Evolutionary conservation across 192 early-diverging fungal species (phyloP).

Genomic region (Linnemannia schmuckeri): DNA sequence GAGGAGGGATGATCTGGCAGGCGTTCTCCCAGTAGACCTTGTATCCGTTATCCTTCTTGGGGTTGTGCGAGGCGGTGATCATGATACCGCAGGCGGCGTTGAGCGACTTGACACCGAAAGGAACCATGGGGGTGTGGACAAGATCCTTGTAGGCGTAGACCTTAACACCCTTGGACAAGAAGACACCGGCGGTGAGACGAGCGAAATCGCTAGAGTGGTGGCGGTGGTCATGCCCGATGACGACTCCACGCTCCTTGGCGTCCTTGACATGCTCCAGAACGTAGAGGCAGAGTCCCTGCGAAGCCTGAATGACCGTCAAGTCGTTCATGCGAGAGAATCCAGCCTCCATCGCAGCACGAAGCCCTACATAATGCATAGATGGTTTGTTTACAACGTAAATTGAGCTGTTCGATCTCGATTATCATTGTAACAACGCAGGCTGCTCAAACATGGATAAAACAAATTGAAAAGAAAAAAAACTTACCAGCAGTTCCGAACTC

Average conservation of each 20-base stretch:
- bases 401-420: background rate
- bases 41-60: slow-evolving; percentile 94
- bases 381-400: background rate
- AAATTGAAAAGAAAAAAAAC: background rate
- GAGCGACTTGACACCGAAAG: slow-evolving; percentile 85
- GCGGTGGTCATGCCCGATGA: slow-evolving; percentile 96
- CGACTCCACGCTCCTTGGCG: slow-evolving; percentile 80
- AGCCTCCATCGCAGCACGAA: slow-evolving; percentile 94
- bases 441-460: background rate
- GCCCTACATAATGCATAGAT: slow-evolving; percentile 58
- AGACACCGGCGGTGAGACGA: slow-evolving; percentile 84
- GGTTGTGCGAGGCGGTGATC: slow-evolving; percentile 97
- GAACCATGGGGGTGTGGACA: slow-evolving; percentile 91
- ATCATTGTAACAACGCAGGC: background rate
- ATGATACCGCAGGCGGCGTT: slow-evolving; percentile 89
- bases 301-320: slow-evolving; percentile 92
- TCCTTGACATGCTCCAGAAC: slow-evolving; percentile 69
- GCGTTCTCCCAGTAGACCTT: slow-evolving; percentile 93
- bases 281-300: slow-evolving; percentile 87
- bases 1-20: slow-evolving; percentile 92
- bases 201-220: slow-evolving; percentile 89
- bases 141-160: slow-evolving; percentile 82
- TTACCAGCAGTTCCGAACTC: slow-evolving; percentile 90
- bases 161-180: slow-evolving; percentile 80
- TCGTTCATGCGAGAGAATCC: slow-evolving; percentile 95